Evolutionary conservation across 148 eudicot species (phyloP).

Genomic region (Rheum nobile): DNA sequence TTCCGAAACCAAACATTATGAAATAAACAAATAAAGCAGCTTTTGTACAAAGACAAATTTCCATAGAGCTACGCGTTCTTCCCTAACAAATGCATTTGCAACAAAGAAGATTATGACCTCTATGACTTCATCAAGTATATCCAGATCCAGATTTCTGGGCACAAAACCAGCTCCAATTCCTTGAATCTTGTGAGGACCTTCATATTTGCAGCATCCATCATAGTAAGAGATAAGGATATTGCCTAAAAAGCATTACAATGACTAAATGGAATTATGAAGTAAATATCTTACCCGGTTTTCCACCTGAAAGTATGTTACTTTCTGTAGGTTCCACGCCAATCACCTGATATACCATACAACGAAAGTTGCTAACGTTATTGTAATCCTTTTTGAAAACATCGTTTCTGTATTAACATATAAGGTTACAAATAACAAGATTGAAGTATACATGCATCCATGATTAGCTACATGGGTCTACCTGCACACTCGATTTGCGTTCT

Average conservation of each 20-base stretch:
- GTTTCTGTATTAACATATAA: not conserved
- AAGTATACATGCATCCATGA: not conserved
- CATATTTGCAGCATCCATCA: conserved; percentile 13
- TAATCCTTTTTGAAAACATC: not conserved
- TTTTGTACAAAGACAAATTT: not conserved
- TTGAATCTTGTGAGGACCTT: conserved; percentile 99
- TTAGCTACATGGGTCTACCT: conserved; percentile 32
- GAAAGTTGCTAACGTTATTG: not conserved
- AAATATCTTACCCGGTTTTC: conserved; percentile 78
- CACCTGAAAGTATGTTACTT: conserved; percentile 94
- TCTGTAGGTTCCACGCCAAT: conserved; percentile 91
- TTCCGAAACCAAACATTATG: not conserved
- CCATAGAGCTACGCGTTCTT: not conserved
- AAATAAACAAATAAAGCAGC: not conserved
- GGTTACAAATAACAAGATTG: not conserved
- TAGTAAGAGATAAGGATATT: conserved; percentile 6
- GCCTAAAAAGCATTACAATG: not conserved
- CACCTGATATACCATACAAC: conserved; percentile 33
- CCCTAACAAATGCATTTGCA: not conserved
- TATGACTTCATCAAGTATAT: conserved; percentile 82
- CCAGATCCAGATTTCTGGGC: conserved; percentile 69
- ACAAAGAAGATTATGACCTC: conserved; percentile 37
- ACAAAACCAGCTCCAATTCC: conserved; percentile 99
- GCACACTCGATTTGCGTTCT: conserved; percentile 52
- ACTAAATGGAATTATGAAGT: not conserved